A percentile compares a stretch with the other conserved stretches of the same genome.
Conservation (phyloP, 352 stramenopile species). For the Thalassiosira sp. region DNA sequence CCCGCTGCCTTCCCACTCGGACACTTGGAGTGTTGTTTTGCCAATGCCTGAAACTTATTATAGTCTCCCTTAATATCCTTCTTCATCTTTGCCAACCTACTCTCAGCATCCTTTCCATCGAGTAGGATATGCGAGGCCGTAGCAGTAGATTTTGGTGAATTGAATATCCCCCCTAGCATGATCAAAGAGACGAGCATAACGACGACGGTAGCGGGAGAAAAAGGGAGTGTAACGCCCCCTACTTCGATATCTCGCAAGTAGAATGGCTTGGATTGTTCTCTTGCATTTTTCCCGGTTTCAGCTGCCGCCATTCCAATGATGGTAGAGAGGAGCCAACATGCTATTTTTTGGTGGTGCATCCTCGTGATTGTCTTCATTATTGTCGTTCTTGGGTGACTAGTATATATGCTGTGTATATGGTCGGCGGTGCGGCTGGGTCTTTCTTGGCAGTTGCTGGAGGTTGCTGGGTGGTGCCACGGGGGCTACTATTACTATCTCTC, state of each 20-base stretch:
- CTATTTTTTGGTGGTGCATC: background rate
- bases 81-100: slow-evolving; percentile 48
- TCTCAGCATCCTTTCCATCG: slow-evolving; percentile 57
- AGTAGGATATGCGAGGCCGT: slow-evolving; percentile 70
- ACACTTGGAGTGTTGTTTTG: slow-evolving; percentile 68
- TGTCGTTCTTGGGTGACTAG: background rate
- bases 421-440: too few relatives aligned
- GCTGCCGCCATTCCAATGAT: background rate
- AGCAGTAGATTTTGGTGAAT: slow-evolving; percentile 25
- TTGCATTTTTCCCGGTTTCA: background rate
- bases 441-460: too few relatives aligned
- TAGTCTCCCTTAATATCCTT: slow-evolving; percentile 61
- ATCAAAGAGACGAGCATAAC: slow-evolving; percentile 28
- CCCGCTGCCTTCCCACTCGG: slow-evolving; percentile 58
- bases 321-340: background rate
- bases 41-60: slow-evolving; percentile 59
- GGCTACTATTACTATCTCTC: too few relatives aligned
- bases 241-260: slow-evolving; percentile 50
- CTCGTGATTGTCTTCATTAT: background rate
- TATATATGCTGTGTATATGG: too few relatives aligned
- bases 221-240: slow-evolving; percentile 25
- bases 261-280: slow-evolving; percentile 33
- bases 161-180: slow-evolving; percentile 23
- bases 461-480: too few relatives aligned
- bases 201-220: slow-evolving; percentile 40